Evolutionary conservation across 129 eudicot genomes (phyloP).

Genomic region (Apium graveolens): DNA sequence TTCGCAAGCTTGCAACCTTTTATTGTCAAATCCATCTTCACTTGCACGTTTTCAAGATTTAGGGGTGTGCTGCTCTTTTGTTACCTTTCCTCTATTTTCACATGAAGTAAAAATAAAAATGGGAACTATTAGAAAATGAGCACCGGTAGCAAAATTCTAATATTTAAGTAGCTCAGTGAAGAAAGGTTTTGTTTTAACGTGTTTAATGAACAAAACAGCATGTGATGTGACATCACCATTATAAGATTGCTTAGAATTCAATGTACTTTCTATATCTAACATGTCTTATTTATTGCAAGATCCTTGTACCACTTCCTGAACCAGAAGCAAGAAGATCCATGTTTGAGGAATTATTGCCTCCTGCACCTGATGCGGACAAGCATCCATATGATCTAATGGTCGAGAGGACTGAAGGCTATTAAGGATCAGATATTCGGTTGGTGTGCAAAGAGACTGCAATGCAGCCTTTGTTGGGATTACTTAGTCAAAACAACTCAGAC

Average conservation of each 20-base stretch:
- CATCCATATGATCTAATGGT: constrained; percentile 77
- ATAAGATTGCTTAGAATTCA: neutral
- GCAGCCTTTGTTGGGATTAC: constrained; percentile 62
- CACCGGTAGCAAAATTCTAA: neutral
- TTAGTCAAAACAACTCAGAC: too few species aligned
- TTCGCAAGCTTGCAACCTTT: neutral
- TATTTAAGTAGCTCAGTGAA: neutral
- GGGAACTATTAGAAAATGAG: neutral
- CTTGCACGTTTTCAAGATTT: neutral
- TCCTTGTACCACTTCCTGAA: constrained; percentile 97
- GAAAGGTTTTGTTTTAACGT: neutral
- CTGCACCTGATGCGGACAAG: constrained; percentile 33
- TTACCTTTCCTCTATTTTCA: neutral
- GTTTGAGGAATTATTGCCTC: constrained; percentile 78
- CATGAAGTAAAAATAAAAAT: neutral
- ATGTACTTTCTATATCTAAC: neutral
- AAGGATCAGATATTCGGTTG: constrained; percentile 91
- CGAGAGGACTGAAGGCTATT: constrained; percentile 73
- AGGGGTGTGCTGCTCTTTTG: neutral
- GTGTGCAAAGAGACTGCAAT: constrained; percentile 98
- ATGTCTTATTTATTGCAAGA: constrained; percentile 38
- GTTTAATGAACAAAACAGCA: neutral
- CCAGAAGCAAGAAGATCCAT: constrained; percentile 85
- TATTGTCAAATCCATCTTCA: neutral
- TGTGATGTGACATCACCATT: neutral